A percentile compares a stretch with the other conserved stretches of the same genome.
Conservation (phyloP, 2,329 filamentous ascomycete species). For the Alternaria dauci region DNA sequence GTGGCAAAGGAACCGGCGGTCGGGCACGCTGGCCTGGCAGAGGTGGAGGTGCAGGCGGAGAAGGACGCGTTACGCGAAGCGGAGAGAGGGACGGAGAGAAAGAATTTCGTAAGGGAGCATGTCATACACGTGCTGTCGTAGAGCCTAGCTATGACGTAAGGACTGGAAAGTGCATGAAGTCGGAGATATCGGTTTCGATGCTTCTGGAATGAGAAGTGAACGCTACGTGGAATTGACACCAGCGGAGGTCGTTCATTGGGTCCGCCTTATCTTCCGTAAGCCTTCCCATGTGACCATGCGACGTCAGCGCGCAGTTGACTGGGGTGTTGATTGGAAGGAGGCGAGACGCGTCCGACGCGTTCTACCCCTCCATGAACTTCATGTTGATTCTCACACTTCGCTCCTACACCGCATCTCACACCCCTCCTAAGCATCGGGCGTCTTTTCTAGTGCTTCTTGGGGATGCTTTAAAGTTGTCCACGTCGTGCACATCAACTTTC, state of each 20-base stretch:
- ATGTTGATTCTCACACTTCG: neutral
- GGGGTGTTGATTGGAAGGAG: neutral
- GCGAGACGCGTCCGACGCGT: neutral
- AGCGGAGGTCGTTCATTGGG: neutral
- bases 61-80: neutral
- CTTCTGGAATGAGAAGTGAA: neutral
- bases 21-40: neutral
- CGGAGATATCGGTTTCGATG: neutral
- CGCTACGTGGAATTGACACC: rapidly evolving
- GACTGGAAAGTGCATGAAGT: neutral
- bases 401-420: neutral
- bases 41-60: neutral
- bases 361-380: neutral
- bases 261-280: neutral
- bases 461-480: too few species aligned
- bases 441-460: too few species aligned
- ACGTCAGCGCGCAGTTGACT: neutral
- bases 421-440: too few species aligned
- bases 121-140: neutral
- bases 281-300: neutral
- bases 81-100: neutral
- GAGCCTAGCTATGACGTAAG: neutral
- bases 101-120: conserved; percentile 8
- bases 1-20: conserved; percentile 1
- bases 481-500: too few species aligned